These are phyloP conservation scores for Geotrichum ghanense DNA, from an alignment of 805 yeast genomes.

Conservation along the genomic window DNA sequence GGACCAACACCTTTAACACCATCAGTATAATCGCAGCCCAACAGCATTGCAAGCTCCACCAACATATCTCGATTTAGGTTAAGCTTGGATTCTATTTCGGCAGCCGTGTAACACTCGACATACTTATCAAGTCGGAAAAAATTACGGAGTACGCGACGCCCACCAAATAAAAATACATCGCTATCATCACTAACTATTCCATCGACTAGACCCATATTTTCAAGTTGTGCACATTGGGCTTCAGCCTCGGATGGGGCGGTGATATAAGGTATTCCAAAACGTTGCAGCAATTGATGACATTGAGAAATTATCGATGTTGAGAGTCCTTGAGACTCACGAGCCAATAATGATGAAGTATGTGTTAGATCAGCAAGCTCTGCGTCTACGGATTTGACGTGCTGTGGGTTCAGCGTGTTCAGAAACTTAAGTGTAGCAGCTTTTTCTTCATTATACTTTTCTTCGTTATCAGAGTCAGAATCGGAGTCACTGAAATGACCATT, in stretches of 20 bases:
- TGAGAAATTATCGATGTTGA: slow-evolving; percentile 77
- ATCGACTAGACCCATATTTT: slow-evolving; percentile 64
- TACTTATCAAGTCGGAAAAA: slow-evolving; percentile 89
- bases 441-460: slow-evolving; percentile 43
- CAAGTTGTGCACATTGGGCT: slow-evolving; percentile 88
- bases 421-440: slow-evolving; percentile 49
- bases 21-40: slow-evolving; percentile 93
- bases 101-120: slow-evolving; percentile 69
- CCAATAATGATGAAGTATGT: slow-evolving; percentile 4
- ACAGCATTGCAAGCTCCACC: slow-evolving; percentile 68
- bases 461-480: slow-evolving; percentile 23
- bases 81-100: slow-evolving; percentile 46
- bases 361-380: slow-evolving; percentile 18
- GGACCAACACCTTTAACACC: slow-evolving; percentile 94
- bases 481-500: slow-evolving; percentile 1
- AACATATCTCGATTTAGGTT: slow-evolving; percentile 54
- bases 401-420: slow-evolving; percentile 30
- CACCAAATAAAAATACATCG: slow-evolving; percentile 92
- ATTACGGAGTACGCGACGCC: slow-evolving; percentile 68
- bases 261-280: slow-evolving; percentile 89
- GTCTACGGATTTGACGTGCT: slow-evolving; percentile 5
- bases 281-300: slow-evolving; percentile 73
- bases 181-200: slow-evolving; percentile 97
- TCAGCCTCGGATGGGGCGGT: slow-evolving; percentile 99
- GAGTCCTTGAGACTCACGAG: slow-evolving; percentile 36